These are phyloP conservation scores for Colletotrichum chrysophilum DNA, from an alignment of 2,329 filamentous ascomycete genomes.

Conservation along the genomic window DNA sequence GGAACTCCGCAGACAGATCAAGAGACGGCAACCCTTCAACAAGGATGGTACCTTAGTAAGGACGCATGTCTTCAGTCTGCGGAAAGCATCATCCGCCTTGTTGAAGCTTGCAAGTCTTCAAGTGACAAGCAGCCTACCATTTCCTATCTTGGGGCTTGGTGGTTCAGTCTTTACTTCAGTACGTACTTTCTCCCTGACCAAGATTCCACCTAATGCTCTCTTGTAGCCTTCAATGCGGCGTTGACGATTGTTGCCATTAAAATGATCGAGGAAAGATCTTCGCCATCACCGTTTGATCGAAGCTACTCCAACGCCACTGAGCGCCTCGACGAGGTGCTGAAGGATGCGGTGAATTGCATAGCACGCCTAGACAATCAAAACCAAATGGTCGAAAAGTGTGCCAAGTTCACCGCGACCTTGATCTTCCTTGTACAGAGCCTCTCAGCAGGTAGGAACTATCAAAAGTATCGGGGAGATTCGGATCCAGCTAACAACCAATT, in stretches of 20 bases:
- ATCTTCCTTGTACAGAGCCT: slow-evolving; percentile 1
- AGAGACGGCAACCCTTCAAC: slow-evolving; percentile 20
- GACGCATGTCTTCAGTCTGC: slow-evolving; percentile 27
- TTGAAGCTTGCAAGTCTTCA: slow-evolving; percentile 22
- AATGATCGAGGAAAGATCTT: neutral
- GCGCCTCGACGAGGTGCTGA: neutral
- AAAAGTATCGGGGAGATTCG: neutral
- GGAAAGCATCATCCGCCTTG: slow-evolving; percentile 25
- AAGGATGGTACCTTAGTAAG: slow-evolving; percentile 26
- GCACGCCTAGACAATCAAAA: slow-evolving; percentile 7
- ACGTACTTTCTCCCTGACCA: neutral
- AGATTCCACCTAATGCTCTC: neutral
- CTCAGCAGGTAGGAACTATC: neutral
- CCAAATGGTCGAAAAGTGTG: slow-evolving; percentile 13
- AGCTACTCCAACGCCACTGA: neutral
- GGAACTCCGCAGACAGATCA: neutral
- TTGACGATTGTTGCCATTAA: slow-evolving; percentile 7
- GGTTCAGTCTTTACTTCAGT: slow-evolving; percentile 37
- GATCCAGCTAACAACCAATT: neutral
- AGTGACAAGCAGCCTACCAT: neutral
- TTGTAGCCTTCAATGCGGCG: slow-evolving; percentile 13
- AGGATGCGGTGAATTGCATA: neutral
- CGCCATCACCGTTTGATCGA: neutral
- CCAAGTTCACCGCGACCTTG: slow-evolving; percentile 12
- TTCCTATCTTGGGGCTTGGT: slow-evolving; percentile 33